Percentiles rank a stretch among this genome's conserved stretches.
Evolutionary conservation across 116 monocot species (phyloP).

Genomic region (Iris pallida): DNA sequence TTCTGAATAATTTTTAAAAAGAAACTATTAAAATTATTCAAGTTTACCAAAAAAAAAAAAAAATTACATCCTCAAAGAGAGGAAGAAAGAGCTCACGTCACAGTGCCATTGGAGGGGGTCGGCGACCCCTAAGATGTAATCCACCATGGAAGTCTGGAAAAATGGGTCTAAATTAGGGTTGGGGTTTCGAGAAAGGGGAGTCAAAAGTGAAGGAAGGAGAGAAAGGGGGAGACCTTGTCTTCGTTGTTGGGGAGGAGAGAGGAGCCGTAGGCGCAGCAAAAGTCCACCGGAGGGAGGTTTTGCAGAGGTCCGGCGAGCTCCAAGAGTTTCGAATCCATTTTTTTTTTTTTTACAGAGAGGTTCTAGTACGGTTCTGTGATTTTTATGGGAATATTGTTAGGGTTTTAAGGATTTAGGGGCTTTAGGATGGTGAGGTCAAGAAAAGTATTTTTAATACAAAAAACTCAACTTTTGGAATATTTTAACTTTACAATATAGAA

Average conservation of each 20-base stretch:
- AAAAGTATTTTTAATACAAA: no score
- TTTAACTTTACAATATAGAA: no score
- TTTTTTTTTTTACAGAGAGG: no score
- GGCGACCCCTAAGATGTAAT: conserved; percentile 83
- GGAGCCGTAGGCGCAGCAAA: conserved; percentile 89
- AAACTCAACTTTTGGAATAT: no score
- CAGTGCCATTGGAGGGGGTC: conserved; percentile 81
- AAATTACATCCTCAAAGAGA: neutral
- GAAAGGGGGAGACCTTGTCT: conserved; percentile 33
- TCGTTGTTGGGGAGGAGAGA: conserved; percentile 60
- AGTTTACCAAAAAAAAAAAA: neutral
- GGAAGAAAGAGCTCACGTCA: conserved; percentile 29
- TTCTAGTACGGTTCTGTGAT: no score
- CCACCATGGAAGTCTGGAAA: conserved; percentile 79
- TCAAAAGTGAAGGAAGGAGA: neutral
- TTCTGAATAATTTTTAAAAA: conserved; percentile 39
- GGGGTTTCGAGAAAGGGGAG: neutral
- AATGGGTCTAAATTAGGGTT: neutral
- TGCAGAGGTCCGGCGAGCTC: conserved; percentile 40
- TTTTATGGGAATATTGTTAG: no score
- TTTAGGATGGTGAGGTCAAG: no score
- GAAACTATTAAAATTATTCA: neutral
- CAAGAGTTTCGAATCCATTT: conserved; percentile 10
- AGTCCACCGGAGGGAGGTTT: conserved; percentile 68
- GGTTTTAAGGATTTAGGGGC: no score